These are phyloP conservation scores for Arthrobotrys iridis DNA, from an alignment of 2,329 filamentous ascomycete genomes.

Conservation along the genomic window DNA sequence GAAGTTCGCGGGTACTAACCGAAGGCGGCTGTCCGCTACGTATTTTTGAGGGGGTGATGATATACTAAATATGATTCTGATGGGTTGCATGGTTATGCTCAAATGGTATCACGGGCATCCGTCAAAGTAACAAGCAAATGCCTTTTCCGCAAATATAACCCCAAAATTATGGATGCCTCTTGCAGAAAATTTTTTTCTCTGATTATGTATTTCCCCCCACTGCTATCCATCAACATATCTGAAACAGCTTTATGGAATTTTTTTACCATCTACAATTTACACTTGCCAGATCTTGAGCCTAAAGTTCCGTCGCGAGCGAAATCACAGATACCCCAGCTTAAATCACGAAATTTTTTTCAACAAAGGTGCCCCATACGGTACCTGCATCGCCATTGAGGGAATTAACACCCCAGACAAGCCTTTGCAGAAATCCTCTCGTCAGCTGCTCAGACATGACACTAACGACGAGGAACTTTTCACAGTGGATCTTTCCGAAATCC, in stretches of 20 bases:
- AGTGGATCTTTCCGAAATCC: neutral
- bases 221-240: constrained; percentile 10
- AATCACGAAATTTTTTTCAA: constrained; percentile 47
- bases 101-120: constrained; percentile 24
- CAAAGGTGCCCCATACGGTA: constrained; percentile 42
- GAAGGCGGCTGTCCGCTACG: constrained; percentile 48
- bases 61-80: constrained; percentile 16
- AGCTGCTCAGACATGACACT: constrained; percentile 29
- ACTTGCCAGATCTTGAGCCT: constrained; percentile 25
- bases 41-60: constrained; percentile 17
- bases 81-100: constrained; percentile 12
- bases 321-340: constrained; percentile 19
- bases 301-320: neutral
- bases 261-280: constrained; percentile 17
- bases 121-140: constrained; percentile 10
- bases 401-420: constrained; percentile 44
- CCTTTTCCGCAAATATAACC: constrained; percentile 34
- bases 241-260: constrained; percentile 34
- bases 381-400: constrained; percentile 50
- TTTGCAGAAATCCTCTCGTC: constrained; percentile 40
- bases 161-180: constrained; percentile 5
- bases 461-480: constrained; percentile 2
- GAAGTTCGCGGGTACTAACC: constrained; percentile 43
- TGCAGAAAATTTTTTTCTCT: constrained; percentile 14
- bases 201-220: constrained; percentile 26